Evolutionary conservation across 805 yeast genomes (phyloP).

Genomic region (Candida anglica): DNA sequence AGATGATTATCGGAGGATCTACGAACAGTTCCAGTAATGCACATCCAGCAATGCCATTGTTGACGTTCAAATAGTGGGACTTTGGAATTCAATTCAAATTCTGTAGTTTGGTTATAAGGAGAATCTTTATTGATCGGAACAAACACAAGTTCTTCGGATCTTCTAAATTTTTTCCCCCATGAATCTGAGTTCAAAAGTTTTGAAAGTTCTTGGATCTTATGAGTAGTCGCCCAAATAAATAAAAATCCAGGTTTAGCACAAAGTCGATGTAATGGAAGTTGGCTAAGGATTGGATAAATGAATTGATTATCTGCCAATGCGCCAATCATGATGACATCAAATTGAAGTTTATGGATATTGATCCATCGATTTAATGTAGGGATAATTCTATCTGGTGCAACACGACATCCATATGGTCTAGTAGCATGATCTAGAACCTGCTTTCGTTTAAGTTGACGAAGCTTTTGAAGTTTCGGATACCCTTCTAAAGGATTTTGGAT

Average conservation of each 20-base stretch:
- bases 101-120: constrained; percentile 59
- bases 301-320: constrained; percentile 75
- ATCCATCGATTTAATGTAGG: constrained; percentile 62
- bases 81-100: constrained; percentile 14
- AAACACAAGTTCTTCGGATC: constrained; percentile 86
- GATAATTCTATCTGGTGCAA: constrained; percentile 49
- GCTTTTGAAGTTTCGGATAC: constrained; percentile 74
- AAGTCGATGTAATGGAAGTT: constrained; percentile 66
- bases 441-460: constrained; percentile 60
- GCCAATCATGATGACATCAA: constrained; percentile 91
- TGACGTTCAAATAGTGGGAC: constrained; percentile 54
- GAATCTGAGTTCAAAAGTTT: constrained; percentile 45
- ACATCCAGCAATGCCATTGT: constrained; percentile 98
- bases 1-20: constrained; percentile 79
- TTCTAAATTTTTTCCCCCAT: constrained; percentile 65
- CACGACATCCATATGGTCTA: constrained; percentile 64
- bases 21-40: constrained; percentile 90
- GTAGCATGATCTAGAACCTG: constrained; percentile 54
- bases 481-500: constrained; percentile 68
- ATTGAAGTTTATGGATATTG: constrained; percentile 50
- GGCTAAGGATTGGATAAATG: constrained; percentile 54
- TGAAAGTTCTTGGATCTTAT: constrained; percentile 61
- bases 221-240: constrained; percentile 83
- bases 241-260: constrained; percentile 84
- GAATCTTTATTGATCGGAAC: constrained; percentile 67